phyloP scores from a whole-genome alignment of 2,329 filamentous ascomycete genomes.

The Ceratocystis cacaofunesta region DNA sequence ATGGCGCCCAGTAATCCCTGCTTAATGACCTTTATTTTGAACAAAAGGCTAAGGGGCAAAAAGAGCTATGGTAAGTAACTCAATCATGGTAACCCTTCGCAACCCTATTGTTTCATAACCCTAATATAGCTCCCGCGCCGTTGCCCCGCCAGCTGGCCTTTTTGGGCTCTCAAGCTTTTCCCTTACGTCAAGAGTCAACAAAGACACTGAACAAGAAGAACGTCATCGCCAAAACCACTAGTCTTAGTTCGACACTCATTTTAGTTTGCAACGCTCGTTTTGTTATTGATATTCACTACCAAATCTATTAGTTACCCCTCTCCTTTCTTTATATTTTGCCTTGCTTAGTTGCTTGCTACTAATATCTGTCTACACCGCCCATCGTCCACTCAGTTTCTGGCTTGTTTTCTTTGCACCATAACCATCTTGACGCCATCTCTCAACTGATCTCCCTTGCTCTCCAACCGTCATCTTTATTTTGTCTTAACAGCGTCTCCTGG shows the following conservation, averaged over 20 bases:
- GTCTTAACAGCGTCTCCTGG: neutral
- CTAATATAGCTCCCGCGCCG: neutral
- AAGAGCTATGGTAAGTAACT: neutral
- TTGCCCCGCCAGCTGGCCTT: conserved; percentile 6
- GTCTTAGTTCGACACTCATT: no score
- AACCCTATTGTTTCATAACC: neutral
- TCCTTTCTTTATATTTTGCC: neutral
- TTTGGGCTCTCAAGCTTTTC: neutral
- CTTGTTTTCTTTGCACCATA: neutral
- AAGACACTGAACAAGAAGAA: neutral
- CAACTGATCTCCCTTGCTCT: neutral
- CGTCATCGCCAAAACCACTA: no score
- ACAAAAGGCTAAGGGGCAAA: no score
- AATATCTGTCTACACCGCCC: neutral
- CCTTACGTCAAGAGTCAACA: neutral
- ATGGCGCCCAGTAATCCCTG: neutral
- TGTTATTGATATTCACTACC: neutral
- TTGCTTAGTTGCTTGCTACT: no score
- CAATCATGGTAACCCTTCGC: neutral
- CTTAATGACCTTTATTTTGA: neutral
- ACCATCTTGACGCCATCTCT: neutral
- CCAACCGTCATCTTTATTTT: neutral
- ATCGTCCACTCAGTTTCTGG: neutral
- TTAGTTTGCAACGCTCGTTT: no score
- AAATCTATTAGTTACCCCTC: neutral